Base-by-base conservation (phyloP, 169 alveolate genomes). In the Plasmodium gonderi region DNA sequence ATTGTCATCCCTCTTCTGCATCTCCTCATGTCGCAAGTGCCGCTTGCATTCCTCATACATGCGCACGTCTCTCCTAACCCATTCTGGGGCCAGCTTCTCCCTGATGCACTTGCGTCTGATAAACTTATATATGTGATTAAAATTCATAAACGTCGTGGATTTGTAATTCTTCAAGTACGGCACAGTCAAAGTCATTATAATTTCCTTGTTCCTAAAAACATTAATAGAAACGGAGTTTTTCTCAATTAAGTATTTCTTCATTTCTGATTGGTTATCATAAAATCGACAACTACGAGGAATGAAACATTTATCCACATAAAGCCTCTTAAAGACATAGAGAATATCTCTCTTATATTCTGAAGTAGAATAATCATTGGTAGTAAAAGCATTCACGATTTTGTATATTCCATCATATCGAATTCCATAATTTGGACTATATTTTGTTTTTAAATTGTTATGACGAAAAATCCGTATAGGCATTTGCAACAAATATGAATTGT, bases 361-460 rank as follows among this genome's bases (percentile, higher is more conserved):
- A 1, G 92, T 83, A 11, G 92, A 83, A 68, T 72, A 83, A 83
- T 83, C 92, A 49, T 83, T 83, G 11, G 40, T 40, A 14, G 92
- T 83, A 14, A 69, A 83, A 17, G 92, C 92, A 72, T 83, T 83
- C 0, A 74, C 82, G 4, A 83, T 83, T 72, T 83, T 83, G 29
- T 83, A 83, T 29, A 83, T 83, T 0, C 92, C 92, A 83, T 83
- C 92, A 60, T 83, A 83, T 0, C 92, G 38, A 2, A 83, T 83
- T 4, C 92, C 92, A n/a, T 83, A 83, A 12, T 83, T 69, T 8
- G 92, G 92, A n/a, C 92, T 51, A 42, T 83, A 83, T 60, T 83
- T 83, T 6, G 75, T 83, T 49, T 83, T 44, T 31, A 83, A 38
- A 49, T 83, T 83, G 29, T 83, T 33, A 60, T 83, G 92, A 11